These are phyloP conservation scores for Calamus simplicifolius DNA, from an alignment of 176 grass and related monocot species.

Conservation along the genomic window DNA sequence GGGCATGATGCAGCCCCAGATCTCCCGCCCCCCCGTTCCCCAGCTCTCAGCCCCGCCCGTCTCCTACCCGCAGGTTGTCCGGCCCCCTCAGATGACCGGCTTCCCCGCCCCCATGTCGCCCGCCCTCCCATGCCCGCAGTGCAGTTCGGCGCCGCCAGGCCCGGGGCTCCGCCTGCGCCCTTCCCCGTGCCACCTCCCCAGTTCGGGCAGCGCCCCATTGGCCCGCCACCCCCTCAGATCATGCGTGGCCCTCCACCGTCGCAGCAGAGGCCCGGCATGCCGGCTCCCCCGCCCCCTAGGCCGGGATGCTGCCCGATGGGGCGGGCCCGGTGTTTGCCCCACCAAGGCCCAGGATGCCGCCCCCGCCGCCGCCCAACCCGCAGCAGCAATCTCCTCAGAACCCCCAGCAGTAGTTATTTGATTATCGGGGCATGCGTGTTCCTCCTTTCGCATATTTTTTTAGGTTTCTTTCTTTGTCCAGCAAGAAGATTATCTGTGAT, in stretches of 20 bases:
- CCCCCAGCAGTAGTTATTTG: slow-evolving; percentile 50
- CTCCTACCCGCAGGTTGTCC: slow-evolving; percentile 78
- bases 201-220: no score
- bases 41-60: no score
- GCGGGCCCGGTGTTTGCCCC: slow-evolving; percentile 51
- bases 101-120: slow-evolving; percentile 22
- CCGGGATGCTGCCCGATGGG: slow-evolving; percentile 89
- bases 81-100: slow-evolving; percentile 20
- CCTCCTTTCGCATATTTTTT: no score
- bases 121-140: no score
- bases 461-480: no score
- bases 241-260: slow-evolving; percentile 27
- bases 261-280: slow-evolving; percentile 35
- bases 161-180: no score
- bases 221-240: no score
- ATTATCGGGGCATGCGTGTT: slow-evolving; percentile 25
- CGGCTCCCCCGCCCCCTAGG: slow-evolving; percentile 32
- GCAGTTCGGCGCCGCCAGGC: no score
- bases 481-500: no score
- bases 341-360: slow-evolving; percentile 71
- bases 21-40: no score
- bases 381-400: slow-evolving; percentile 88
- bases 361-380: slow-evolving; percentile 48
- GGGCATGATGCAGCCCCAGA: no score
- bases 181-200: no score